Base-by-base conservation (phyloP, 2,329 filamentous ascomycete genomes). In the Colletotrichum zoysiae region DNA sequence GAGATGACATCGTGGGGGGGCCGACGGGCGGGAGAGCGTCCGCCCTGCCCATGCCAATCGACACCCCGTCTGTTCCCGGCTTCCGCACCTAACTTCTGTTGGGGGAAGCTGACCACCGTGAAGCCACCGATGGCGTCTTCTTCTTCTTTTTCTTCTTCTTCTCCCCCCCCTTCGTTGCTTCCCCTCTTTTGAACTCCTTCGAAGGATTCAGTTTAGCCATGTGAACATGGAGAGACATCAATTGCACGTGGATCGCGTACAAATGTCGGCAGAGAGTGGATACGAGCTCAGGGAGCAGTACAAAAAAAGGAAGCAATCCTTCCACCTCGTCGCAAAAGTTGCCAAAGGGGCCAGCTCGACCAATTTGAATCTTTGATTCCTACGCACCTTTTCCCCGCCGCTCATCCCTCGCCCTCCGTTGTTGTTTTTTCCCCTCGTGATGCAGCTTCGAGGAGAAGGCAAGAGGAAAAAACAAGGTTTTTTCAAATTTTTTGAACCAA, bases 401-500 rank as follows among this genome's bases (percentile, higher is more conserved):
- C 12, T 6, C 44, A 66, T 62, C 67, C 70, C 62, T 65, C 69
- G 40, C 46, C 23, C 20, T 58, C n/a, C 18, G 50, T 62, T 35
- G 56, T 73, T 73, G 56, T 67, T 73, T 73, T 70, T 73, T n/a
- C n/a, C 56, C 50, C 42, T 42, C 62, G 57, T 58, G 59, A 71
- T 55, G 65, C 65, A 60, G 69, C 69, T 60, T 46, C 58, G 42
- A 53, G 42, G 44, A 30, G 33, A 42, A 18, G 16, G 23, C 44
- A 30, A 30, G 44, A 48, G 66, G 44, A 11, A 38, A 44, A 62
- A 60, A 26, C 12, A 58, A 61, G 8, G 42, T 40, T 42, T 68
- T 48, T 48, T 26, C 38, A 69, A 60, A 64, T 59, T 55, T 71
- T 71, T 71, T 60, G 65, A 71, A 59, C 57, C 67, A 35, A 44